Percentiles rank a stretch among this genome's conserved stretches.
phyloP scores from a whole-genome alignment of 176 grass and related monocot genomes.

The Stipa capillata region DNA sequence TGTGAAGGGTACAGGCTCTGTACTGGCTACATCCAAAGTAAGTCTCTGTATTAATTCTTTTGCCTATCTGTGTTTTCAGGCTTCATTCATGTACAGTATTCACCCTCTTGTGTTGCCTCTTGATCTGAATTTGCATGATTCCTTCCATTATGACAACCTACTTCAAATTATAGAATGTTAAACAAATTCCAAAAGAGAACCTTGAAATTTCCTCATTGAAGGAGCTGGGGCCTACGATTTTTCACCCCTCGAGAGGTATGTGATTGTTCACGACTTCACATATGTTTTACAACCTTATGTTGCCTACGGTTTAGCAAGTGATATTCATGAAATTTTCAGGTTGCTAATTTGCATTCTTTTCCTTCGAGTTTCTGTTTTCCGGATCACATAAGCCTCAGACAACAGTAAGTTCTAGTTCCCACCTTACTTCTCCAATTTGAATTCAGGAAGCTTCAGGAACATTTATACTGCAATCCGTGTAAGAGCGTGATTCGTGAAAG shows the following conservation, averaged over 20 bases:
- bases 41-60: background rate
- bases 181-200: conserved; percentile 28
- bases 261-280: background rate
- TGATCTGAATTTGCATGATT: background rate
- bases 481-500: conserved; percentile 5
- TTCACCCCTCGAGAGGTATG: conserved; percentile 70
- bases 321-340: conserved; percentile 41
- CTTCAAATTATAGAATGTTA: conserved; percentile 32
- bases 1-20: conserved; percentile 78
- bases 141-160: background rate
- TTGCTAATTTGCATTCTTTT: conserved; percentile 82
- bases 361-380: conserved; percentile 59
- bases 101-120: background rate
- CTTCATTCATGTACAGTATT: background rate
- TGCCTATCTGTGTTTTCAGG: background rate
- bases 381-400: conserved; percentile 43
- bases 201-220: conserved; percentile 43
- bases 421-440: background rate
- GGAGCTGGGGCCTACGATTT: conserved; percentile 55
- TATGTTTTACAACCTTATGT: background rate
- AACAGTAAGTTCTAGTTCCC: conserved; percentile 43
- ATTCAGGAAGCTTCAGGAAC: background rate
- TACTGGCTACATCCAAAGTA: conserved; percentile 59
- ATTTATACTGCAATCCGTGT: background rate
- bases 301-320: background rate